Evolutionary conservation across 169 alveolate genomes (phyloP), one percentile per base, ranked within the genome.

Genomic region (Eimeria tenella): DNA sequence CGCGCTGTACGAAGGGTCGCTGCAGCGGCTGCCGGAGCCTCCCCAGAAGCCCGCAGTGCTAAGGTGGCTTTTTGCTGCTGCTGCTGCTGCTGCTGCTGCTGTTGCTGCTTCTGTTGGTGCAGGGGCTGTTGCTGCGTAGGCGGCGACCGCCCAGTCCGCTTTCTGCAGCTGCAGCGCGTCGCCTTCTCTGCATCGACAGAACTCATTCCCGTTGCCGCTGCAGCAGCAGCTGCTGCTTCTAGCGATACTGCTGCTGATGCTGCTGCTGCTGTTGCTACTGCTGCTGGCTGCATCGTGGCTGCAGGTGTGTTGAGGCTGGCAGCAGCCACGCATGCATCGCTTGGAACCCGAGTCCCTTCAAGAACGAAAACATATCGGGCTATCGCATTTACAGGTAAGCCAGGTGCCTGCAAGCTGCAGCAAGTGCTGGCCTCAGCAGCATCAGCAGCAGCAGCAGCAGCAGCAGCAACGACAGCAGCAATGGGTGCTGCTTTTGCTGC

Each of bases 1-100:
- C 63, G 58, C 49, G 49, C 81, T 84, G 60, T 52, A 62, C 62
- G 62, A 23, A 3, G 92, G 92, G 31, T 15, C 4, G 0, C 23
- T 84, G 63, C 92, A 63, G 17, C 42, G 56, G 25, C 81, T 84
- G 4, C 50, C 52, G 13, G 81, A 63, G 17, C 92, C 92, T 13
- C 92, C 92, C 9, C 49, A 25, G 25, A 84, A 62, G 3, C 92
- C 92, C 15, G 92, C 92, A 10, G 42, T 84, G 81, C 82, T 84
- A n/a, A 58, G 77, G 49, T n/a, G 77, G 25, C n/a, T n/a, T 17
- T 17, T 23, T 31, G 53, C 42, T 70, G 42, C 50, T 52, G 90
- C 71, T 49, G 13, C 50, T 82, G 71, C 75, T 49, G 21, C 74
- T 60, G 62, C 49, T 11, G 13, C 17, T 42, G 10, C 70, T 79